Percentiles rank a stretch among this genome's conserved stretches.
These are phyloP conservation scores for Thoreauomyces humboldtii DNA, from an alignment of 192 early-diverging fungal genomes.

Conservation along the genomic window DNA sequence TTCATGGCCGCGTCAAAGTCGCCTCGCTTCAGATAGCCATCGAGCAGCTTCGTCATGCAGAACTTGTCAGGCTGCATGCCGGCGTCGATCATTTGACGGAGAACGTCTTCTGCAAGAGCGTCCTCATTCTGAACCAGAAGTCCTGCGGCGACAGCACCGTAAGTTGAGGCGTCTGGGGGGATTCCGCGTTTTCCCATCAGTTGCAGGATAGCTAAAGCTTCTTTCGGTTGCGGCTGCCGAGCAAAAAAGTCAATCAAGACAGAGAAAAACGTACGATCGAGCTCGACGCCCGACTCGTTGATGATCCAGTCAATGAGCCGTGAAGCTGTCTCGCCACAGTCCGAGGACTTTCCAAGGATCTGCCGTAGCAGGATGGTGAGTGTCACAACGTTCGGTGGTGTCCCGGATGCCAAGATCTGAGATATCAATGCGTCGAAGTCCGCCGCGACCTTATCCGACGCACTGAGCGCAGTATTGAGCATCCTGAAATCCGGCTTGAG, in stretches of 20 bases:
- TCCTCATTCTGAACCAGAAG: neutral
- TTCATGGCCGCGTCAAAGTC: neutral
- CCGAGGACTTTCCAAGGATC: neutral
- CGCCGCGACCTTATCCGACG: neutral
- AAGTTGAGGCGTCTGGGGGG: conserved; percentile 1
- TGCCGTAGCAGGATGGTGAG: conserved; percentile 3
- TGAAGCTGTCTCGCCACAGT: neutral
- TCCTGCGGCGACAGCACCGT: neutral
- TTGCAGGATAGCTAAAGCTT: neutral
- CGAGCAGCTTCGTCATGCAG: neutral
- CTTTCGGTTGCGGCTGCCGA: neutral
- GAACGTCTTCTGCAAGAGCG: neutral
- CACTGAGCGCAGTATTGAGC: conserved; percentile 1
- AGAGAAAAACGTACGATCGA: conserved; percentile 6
- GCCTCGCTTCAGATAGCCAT: neutral
- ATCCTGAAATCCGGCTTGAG: neutral
- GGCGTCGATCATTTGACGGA: neutral
- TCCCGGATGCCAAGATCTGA: neutral
- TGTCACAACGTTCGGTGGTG: neutral
- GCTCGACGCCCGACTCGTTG: neutral
- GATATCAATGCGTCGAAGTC: neutral
- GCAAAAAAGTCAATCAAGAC: conserved; percentile 1
- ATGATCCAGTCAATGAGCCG: neutral
- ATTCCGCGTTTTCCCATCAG: neutral
- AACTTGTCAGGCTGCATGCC: neutral